Percentiles rank a stretch among this genome's conserved stretches.
Evolutionary conservation across 345 rosid genomes (phyloP).

Genomic region (Toxicodendron radicans): DNA sequence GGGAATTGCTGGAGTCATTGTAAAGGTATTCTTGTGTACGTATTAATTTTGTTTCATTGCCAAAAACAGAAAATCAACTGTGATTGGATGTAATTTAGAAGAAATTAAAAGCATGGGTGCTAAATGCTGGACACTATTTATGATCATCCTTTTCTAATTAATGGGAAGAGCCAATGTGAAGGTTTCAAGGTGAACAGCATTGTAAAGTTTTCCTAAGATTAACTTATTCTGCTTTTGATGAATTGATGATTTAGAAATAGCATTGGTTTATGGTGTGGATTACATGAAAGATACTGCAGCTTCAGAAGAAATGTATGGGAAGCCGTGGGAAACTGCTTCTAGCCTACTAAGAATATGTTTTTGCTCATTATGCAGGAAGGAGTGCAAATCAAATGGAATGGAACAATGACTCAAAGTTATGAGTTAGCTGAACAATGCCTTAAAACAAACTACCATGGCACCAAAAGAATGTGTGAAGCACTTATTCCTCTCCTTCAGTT

Average conservation of each 20-base stretch:
- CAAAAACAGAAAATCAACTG: too few species aligned
- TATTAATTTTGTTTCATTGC: too few species aligned
- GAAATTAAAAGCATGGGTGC: too few species aligned
- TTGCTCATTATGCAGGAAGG: conserved; percentile 19
- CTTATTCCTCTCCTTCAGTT: neutral
- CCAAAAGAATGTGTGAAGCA: conserved; percentile 28
- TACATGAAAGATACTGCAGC: too few species aligned
- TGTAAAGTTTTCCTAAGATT: neutral
- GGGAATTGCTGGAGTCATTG: conserved; percentile 34
- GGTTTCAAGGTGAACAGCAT: neutral
- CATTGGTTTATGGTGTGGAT: too few species aligned
- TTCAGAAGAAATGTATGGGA: neutral
- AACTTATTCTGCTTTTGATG: neutral
- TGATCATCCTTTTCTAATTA: too few species aligned
- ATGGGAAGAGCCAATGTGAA: neutral
- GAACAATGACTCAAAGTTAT: conserved; percentile 30
- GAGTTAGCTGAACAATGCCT: conserved; percentile 37
- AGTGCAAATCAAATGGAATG: conserved; percentile 23
- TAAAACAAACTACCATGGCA: conserved; percentile 47
- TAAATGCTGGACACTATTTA: too few species aligned
- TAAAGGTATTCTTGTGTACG: neutral
- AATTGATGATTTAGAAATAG: neutral
- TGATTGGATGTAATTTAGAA: too few species aligned
- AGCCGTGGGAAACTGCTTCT: too few species aligned
- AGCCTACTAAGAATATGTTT: neutral